A percentile compares a stretch with the other conserved stretches of the same genome.
phyloP scores from a whole-genome alignment of 345 rosid genomes.

The Acer negundo region DNA sequence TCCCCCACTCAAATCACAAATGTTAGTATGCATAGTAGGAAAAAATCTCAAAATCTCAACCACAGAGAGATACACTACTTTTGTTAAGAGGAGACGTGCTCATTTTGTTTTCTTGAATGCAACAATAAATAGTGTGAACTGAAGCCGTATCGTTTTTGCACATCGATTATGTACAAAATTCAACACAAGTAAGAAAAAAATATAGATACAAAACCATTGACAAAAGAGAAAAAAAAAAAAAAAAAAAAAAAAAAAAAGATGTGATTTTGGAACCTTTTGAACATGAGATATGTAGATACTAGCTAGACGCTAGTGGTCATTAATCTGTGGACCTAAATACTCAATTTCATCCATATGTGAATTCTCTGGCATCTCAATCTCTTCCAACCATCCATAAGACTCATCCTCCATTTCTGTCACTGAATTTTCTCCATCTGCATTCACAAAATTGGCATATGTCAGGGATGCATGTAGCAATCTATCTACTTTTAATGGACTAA shows the following conservation, averaged over 20 bases:
- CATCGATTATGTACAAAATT: too few species aligned
- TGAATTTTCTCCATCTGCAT: constrained; percentile 43
- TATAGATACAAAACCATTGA: background rate
- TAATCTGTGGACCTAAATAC: constrained; percentile 59
- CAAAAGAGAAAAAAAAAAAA: background rate
- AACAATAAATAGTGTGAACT: too few species aligned
- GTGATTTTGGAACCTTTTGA: background rate
- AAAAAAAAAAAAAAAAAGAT: background rate
- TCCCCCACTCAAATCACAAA: too few species aligned
- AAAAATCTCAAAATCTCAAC: too few species aligned
- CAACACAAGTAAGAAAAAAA: background rate
- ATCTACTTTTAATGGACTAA: background rate
- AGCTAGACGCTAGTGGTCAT: constrained; percentile 3
- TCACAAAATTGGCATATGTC: background rate
- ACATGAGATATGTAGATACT: background rate
- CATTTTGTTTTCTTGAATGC: too few species aligned
- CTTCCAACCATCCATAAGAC: constrained; percentile 50
- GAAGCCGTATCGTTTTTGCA: too few species aligned
- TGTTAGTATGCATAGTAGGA: too few species aligned
- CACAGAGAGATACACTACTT: too few species aligned
- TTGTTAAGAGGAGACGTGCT: too few species aligned
- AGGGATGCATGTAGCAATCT: background rate
- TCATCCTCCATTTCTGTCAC: constrained; percentile 28
- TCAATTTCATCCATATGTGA: constrained; percentile 55
- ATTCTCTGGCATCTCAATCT: constrained; percentile 55